Base-by-base conservation (phyloP, 305 asterid species). In the Solanum hybrid region DNA sequence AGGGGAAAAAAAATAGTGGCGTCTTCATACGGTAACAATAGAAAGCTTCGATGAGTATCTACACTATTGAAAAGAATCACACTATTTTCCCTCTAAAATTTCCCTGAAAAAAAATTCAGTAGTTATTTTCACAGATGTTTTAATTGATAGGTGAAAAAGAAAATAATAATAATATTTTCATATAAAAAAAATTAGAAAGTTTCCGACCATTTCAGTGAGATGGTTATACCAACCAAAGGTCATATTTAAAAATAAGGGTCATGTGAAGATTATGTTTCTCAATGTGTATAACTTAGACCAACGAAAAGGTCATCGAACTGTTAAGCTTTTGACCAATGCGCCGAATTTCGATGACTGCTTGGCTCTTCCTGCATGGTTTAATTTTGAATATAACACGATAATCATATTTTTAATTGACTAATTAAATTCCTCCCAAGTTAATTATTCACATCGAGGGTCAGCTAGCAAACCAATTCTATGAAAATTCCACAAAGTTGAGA, bases 291-390 rank as follows among this genome's bases (percentile, higher is more conserved):
- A 38, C 45, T 33, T 20, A 22, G 1, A 78, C 85, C 57, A 36
- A 79, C 31, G 31, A 79, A 57, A 81, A 38, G 68, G 34, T 81
- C 70, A 80, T n/a, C 92, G 93, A 78, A 95, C 96, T 10, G 96
- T 95, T 75, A 91, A 93, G 83, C 61, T 92, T 95, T 88, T 95
- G 98, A 75, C 97, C 96, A 73, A 95, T 95, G 37, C 96, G 93
- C 89, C 95, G 97, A 88, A 96, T 94, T 89, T 96, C 90, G 97
- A 95, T 96, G 92, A 95, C 94, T 75, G 97, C 97, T 91, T 95
- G 98, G 92, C 93, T 95, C 89, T 95, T 96, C 95, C 97, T 96
- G 89, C 88, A 88, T 34, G 87, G 36, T 24, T 81, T 38, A 81
- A 38, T 80, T 38, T 81, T 81, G 4, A 61, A 81, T 81, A 38